A percentile compares a stretch with the other conserved stretches of the same genome.
These are phyloP conservation scores for Cladosporium colombiae DNA, from an alignment of 2,329 filamentous ascomycete species.

Conservation along the genomic window DNA sequence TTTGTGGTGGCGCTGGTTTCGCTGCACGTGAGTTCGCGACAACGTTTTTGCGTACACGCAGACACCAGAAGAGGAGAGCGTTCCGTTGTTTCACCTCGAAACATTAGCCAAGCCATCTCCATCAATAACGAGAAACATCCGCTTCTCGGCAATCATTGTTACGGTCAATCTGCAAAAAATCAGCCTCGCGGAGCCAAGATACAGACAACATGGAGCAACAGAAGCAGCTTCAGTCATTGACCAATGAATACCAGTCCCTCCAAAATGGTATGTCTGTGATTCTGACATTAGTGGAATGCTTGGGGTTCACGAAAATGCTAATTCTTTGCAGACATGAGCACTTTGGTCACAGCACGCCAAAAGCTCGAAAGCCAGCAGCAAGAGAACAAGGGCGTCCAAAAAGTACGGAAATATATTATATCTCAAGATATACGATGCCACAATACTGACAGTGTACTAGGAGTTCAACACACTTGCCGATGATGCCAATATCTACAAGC, in stretches of 20 bases:
- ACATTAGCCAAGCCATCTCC: neutral
- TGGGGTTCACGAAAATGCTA: neutral
- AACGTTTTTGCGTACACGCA: slow-evolving; percentile 1
- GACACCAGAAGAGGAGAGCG: neutral
- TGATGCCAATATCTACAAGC: slow-evolving; percentile 90
- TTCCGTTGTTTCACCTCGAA: neutral
- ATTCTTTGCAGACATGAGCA: slow-evolving; percentile 68
- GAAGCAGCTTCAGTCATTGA: slow-evolving; percentile 75
- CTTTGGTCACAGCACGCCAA: slow-evolving; percentile 74
- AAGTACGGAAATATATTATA: too few species aligned
- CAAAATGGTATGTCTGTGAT: slow-evolving; percentile 66
- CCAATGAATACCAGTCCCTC: slow-evolving; percentile 83
- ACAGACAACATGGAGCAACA: slow-evolving; percentile 57
- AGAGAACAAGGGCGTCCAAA: slow-evolving; percentile 86
- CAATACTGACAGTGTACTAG: slow-evolving; percentile 49
- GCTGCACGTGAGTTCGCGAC: slow-evolving; percentile 12
- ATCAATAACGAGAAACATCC: neutral
- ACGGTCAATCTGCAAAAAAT: neutral
- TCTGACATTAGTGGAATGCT: neutral
- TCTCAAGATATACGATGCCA: too few species aligned
- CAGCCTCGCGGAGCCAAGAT: neutral
- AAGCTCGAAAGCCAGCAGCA: slow-evolving; percentile 92
- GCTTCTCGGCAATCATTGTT: too few species aligned
- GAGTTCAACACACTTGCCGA: slow-evolving; percentile 80
- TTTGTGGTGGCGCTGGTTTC: neutral